Percentiles rank a stretch among this genome's conserved stretches.
Evolutionary conservation across 2,329 filamentous ascomycete genomes (phyloP).

Genomic region (Colletotrichum eremochloae): DNA sequence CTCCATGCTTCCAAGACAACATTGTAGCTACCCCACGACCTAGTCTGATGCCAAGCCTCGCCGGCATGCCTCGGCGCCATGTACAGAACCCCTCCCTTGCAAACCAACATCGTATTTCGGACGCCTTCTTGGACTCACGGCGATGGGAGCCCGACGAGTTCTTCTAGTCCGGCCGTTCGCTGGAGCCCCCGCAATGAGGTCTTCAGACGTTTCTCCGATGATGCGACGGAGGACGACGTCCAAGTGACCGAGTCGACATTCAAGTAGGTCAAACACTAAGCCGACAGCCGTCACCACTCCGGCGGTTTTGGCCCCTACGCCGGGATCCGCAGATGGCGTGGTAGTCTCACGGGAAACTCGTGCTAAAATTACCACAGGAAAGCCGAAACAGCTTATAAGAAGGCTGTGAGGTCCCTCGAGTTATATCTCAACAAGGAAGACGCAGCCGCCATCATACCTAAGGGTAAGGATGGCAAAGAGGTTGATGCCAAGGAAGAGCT

Average conservation of each 20-base stretch:
- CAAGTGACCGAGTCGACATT: slow-evolving; percentile 6
- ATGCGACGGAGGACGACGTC: slow-evolving; percentile 39
- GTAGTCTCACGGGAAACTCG: not conserved
- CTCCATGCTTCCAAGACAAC: not conserved
- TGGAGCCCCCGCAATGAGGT: slow-evolving; percentile 40
- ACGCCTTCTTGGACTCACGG: slow-evolving; percentile 29
- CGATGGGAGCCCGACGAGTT: slow-evolving; percentile 35
- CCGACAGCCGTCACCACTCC: not conserved
- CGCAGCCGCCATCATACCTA: slow-evolving; percentile 32
- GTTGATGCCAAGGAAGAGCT: slow-evolving; percentile 41
- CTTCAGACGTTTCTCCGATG: slow-evolving; percentile 46
- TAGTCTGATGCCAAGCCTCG: slow-evolving; percentile 22
- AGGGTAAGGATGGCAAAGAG: slow-evolving; percentile 30
- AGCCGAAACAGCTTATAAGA: slow-evolving; percentile 43
- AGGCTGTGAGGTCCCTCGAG: slow-evolving; percentile 44
- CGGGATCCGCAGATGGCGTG: not conserved
- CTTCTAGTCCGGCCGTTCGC: slow-evolving; percentile 11
- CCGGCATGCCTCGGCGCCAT: slow-evolving; percentile 37
- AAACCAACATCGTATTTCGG: slow-evolving; percentile 34
- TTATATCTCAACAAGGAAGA: slow-evolving; percentile 44
- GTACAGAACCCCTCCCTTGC: slow-evolving; percentile 22
- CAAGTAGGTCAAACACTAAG: slow-evolving; percentile 13
- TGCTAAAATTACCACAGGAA: slow-evolving; percentile 32
- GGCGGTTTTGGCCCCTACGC: not conserved
- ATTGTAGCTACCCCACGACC: not conserved